Conservation (phyloP, 2,329 filamentous ascomycete genomes). For the Capronia epimyces region DNA sequence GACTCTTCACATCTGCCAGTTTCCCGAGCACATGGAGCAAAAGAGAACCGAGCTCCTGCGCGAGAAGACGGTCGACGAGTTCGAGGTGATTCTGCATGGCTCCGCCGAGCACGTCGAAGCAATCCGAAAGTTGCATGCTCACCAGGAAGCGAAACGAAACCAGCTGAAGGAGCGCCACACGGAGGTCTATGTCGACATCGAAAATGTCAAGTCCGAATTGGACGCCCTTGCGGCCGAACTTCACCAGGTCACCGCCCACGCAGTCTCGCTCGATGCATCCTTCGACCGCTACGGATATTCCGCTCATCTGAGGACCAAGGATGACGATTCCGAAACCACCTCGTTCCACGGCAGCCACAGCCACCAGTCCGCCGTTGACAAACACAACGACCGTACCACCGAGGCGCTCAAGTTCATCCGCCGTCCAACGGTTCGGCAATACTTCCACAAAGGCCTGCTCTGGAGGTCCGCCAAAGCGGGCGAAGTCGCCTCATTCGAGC, state of each 20-base stretch:
- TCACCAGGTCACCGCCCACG: slow-evolving; percentile 50
- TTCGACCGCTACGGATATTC: slow-evolving; percentile 61
- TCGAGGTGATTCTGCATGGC: slow-evolving; percentile 22
- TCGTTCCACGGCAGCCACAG: slow-evolving; percentile 18
- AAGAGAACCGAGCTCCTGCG: slow-evolving; percentile 11
- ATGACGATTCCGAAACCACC: slow-evolving; percentile 30
- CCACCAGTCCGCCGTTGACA: slow-evolving; percentile 29
- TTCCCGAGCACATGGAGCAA: slow-evolving; percentile 47
- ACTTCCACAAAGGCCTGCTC: slow-evolving; percentile 60
- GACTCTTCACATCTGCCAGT: slow-evolving; percentile 52
- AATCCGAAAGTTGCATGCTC: slow-evolving; percentile 48
- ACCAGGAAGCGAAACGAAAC: slow-evolving; percentile 48
- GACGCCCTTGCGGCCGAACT: slow-evolving; percentile 51
- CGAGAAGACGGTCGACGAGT: slow-evolving; percentile 9
- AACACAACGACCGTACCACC: slow-evolving; percentile 30
- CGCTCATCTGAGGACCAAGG: slow-evolving; percentile 51
- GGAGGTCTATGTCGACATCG: slow-evolving; percentile 52
- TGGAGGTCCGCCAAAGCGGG: slow-evolving; percentile 56
- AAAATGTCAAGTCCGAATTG: slow-evolving; percentile 51
- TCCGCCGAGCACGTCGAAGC: slow-evolving; percentile 31
- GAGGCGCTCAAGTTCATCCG: slow-evolving; percentile 53
- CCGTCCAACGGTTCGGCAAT: slow-evolving; percentile 57
- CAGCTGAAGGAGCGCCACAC: slow-evolving; percentile 48
- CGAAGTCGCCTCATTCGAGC: slow-evolving; percentile 59
- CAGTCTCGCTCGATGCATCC: slow-evolving; percentile 53